Percentiles rank a stretch among this genome's conserved stretches.
Evolutionary conservation across 106 monocot species (phyloP).

Genomic region (Allium sativum): DNA sequence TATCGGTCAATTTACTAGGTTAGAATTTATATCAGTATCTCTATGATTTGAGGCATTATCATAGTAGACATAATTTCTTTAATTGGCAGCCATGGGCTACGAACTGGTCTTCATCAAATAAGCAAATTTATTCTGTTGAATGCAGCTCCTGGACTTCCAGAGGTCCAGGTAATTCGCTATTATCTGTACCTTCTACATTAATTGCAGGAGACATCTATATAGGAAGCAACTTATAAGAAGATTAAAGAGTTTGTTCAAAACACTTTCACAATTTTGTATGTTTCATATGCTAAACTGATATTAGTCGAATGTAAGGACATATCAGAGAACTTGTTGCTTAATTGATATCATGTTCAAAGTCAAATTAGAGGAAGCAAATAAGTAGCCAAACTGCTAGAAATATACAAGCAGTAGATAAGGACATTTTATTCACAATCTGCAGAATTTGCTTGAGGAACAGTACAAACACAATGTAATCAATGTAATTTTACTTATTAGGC

Average conservation of each 20-base stretch:
- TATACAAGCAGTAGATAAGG: too few species aligned
- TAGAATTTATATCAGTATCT: slow-evolving; percentile 1
- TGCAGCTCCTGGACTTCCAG: slow-evolving; percentile 37
- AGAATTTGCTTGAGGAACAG: neutral
- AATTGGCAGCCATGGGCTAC: slow-evolving; percentile 47
- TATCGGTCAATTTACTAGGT: slow-evolving; percentile 63
- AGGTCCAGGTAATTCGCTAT: slow-evolving; percentile 36
- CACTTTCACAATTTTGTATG: too few species aligned
- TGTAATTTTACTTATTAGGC: neutral
- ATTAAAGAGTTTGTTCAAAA: neutral
- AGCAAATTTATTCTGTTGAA: slow-evolving; percentile 47
- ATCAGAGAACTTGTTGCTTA: neutral
- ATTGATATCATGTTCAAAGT: neutral
- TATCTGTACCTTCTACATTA: neutral
- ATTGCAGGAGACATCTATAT: neutral
- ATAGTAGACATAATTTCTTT: neutral
- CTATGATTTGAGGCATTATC: neutral
- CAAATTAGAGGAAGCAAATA: neutral
- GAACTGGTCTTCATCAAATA: slow-evolving; percentile 57
- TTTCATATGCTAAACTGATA: too few species aligned
- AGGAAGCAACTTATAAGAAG: neutral
- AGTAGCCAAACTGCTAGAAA: too few species aligned
- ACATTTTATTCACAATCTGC: too few species aligned
- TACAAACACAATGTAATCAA: neutral
- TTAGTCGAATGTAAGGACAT: neutral